These are phyloP conservation scores for Diplodia corticola DNA, from an alignment of 2,329 filamentous ascomycete genomes.

Conservation along the genomic window DNA sequence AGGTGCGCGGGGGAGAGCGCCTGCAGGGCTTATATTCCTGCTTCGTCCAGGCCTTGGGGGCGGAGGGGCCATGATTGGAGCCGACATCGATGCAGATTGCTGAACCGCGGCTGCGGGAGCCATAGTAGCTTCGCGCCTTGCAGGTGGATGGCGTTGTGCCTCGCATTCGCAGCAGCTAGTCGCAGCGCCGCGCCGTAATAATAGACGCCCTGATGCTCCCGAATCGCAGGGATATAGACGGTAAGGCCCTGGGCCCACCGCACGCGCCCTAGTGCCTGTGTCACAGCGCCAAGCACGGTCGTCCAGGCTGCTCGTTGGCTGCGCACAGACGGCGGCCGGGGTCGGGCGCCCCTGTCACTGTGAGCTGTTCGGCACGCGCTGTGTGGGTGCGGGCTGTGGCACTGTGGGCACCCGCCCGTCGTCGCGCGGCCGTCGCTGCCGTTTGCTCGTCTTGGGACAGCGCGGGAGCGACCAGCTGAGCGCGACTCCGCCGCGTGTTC, in stretches of 20 bases:
- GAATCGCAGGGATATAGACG: neutral
- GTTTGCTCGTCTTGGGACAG: neutral
- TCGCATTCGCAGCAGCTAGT: constrained; percentile 7
- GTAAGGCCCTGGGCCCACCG: neutral
- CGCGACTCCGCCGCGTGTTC: neutral
- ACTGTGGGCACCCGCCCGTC: neutral
- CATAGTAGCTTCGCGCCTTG: constrained; percentile 20
- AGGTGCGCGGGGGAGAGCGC: neutral
- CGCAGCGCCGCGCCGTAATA: constrained; percentile 18
- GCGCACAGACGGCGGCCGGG: neutral
- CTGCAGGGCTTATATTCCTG: constrained; percentile 18
- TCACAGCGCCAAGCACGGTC: neutral
- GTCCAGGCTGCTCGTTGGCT: neutral
- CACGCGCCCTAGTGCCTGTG: neutral
- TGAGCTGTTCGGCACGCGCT: neutral
- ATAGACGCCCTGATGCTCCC: constrained; percentile 17
- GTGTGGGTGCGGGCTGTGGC: neutral
- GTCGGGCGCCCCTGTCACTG: neutral
- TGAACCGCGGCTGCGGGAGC: constrained; percentile 14
- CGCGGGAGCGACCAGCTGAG: constrained; percentile 7
- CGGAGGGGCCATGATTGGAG: constrained; percentile 15
- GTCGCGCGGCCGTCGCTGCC: neutral
- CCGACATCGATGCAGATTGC: constrained; percentile 7
- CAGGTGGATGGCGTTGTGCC: constrained; percentile 19
- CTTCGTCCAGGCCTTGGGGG: constrained; percentile 11